These are phyloP conservation scores for Aspergillus sclerotialis DNA, from an alignment of 2,329 filamentous ascomycete species.

Conservation along the genomic window DNA sequence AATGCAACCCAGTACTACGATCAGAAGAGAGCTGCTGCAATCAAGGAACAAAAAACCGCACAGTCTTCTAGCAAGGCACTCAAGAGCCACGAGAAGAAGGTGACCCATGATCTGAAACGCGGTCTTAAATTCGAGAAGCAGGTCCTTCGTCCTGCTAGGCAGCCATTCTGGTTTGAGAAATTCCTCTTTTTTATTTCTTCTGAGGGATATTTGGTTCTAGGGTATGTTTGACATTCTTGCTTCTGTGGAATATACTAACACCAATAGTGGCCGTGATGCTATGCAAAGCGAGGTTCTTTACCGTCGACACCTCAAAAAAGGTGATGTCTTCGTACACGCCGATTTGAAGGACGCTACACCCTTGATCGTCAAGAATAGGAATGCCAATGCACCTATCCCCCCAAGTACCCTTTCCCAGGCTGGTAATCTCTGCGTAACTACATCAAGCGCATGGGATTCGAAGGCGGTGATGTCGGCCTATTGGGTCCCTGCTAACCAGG, in stretches of 20 bases:
- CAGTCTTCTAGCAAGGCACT: slow-evolving; percentile 75
- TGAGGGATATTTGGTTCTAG: slow-evolving; percentile 87
- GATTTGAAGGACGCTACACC: slow-evolving; percentile 76
- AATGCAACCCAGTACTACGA: slow-evolving; percentile 92
- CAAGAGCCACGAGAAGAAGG: slow-evolving; percentile 85
- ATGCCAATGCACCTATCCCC: slow-evolving; percentile 77
- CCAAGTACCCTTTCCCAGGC: slow-evolving; percentile 88
- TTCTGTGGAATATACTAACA: slow-evolving; percentile 7
- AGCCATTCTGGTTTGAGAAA: slow-evolving; percentile 93
- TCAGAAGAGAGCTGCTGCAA: slow-evolving; percentile 73
- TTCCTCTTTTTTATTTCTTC: slow-evolving; percentile 93
- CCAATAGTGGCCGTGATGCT: slow-evolving; percentile 63
- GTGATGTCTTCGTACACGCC: slow-evolving; percentile 86
- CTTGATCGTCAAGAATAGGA: slow-evolving; percentile 89
- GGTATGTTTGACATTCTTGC: slow-evolving; percentile 27
- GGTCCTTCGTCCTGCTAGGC: slow-evolving; percentile 72
- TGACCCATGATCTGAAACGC: slow-evolving; percentile 76
- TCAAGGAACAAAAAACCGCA: slow-evolving; percentile 80
- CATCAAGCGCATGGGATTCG: slow-evolving; percentile 88
- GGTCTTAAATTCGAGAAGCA: slow-evolving; percentile 88
- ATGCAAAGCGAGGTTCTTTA: slow-evolving; percentile 93
- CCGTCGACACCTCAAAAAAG: slow-evolving; percentile 73
- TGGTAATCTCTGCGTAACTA: slow-evolving; percentile 74
- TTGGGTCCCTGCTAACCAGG: slow-evolving; percentile 89
- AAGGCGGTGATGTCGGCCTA: slow-evolving; percentile 94